phyloP scores from a whole-genome alignment of 2,329 filamentous ascomycete genomes.

The Fonsecaea pugnacius region DNA sequence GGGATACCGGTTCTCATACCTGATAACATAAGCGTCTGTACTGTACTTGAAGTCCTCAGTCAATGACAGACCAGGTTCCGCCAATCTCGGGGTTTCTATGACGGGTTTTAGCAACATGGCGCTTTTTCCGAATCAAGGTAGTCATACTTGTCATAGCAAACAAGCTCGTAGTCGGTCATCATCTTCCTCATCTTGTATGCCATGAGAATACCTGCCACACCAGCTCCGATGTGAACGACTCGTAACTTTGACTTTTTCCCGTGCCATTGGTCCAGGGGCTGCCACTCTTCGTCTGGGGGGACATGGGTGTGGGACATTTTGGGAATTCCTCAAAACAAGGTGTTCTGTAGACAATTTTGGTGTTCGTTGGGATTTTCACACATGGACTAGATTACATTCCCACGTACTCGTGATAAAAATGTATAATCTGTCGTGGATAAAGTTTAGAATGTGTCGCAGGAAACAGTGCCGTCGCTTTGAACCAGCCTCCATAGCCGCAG shows the following conservation, averaged over 20 bases:
- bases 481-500: too few species aligned
- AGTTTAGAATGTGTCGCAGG: too few species aligned
- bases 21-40: background rate
- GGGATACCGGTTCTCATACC: slow-evolving; percentile 48
- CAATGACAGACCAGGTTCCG: slow-evolving; percentile 42
- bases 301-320: too few species aligned
- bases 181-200: slow-evolving; percentile 26
- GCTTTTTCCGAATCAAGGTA: too few species aligned
- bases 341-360: too few species aligned
- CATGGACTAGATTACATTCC: too few species aligned
- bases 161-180: slow-evolving; percentile 42
- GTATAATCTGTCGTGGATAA: too few species aligned
- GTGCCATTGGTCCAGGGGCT: slow-evolving; percentile 5
- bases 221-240: slow-evolving; percentile 30
- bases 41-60: slow-evolving; percentile 3
- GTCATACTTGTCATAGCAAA: slow-evolving; percentile 48
- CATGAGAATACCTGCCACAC: slow-evolving; percentile 22
- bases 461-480: too few species aligned
- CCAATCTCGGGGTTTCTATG: slow-evolving; percentile 42
- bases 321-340: too few species aligned
- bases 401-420: too few species aligned
- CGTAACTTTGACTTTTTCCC: slow-evolving; percentile 12
- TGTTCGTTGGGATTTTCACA: too few species aligned
- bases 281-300: too few species aligned
- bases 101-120: background rate